These are phyloP conservation scores for Stagonosporopsis rhizophila DNA, from an alignment of 2,329 filamentous ascomycete species.

Conservation along the genomic window DNA sequence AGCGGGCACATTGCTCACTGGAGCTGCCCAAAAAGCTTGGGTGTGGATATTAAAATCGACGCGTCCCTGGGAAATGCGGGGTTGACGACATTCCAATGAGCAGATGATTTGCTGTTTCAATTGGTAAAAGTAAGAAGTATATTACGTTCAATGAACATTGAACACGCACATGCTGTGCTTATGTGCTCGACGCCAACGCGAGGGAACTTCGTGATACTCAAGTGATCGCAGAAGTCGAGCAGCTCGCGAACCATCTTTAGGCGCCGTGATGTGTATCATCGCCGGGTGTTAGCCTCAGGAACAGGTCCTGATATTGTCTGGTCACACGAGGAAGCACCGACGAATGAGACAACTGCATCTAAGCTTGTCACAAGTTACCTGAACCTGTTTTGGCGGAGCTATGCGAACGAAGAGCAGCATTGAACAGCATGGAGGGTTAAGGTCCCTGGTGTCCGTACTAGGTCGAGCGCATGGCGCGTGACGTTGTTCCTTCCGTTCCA, in stretches of 20 bases:
- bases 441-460: conserved; percentile 32
- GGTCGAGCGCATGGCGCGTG: conserved; percentile 40
- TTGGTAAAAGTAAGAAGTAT: conserved; percentile 23
- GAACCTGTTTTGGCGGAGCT: conserved; percentile 20
- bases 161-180: conserved; percentile 35
- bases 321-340: conserved; percentile 17
- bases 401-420: conserved; percentile 8
- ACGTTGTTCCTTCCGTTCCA: conserved; percentile 26
- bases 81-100: conserved; percentile 39
- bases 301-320: conserved; percentile 26
- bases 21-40: conserved; percentile 37
- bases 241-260: conserved; percentile 16
- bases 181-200: conserved; percentile 27
- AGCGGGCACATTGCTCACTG: conserved; percentile 34
- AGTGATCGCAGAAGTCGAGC: conserved; percentile 16
- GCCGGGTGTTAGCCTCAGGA: conserved; percentile 37
- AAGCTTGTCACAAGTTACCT: conserved; percentile 29
- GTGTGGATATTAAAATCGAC: conserved; percentile 29
- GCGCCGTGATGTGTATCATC: conserved; percentile 21
- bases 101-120: conserved; percentile 22
- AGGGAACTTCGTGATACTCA: conserved; percentile 26
- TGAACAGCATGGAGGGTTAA: conserved; percentile 24
- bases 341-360: conserved; percentile 27
- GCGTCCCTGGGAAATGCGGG: conserved; percentile 45
- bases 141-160: conserved; percentile 24